Evolutionary conservation across 2,329 filamentous ascomycete species (phyloP), one percentile per base, ranked within the genome.

Genomic region (Ciborinia camelliae): DNA sequence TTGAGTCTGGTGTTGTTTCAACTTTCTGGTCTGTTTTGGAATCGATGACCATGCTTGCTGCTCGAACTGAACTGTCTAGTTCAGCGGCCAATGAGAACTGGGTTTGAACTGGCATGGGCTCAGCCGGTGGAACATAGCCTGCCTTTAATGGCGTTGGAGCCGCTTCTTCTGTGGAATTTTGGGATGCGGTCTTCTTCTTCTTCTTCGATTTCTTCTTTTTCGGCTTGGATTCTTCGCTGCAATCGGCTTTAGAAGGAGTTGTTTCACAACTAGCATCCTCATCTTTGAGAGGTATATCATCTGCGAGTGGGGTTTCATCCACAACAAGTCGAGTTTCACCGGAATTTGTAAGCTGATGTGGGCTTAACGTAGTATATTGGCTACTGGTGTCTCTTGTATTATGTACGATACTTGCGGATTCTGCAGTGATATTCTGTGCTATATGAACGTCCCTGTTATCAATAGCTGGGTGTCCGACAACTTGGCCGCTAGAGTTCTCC

Each of bases 161-260:
- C 23, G 12, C 12, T 30, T 30, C 37, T 14, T n/a, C 53, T 30
- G 18, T 43, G 10, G 37, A 8, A 32, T 30, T 7, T 9, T 4
- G 18, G 20, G 26, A 7, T 14, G 26, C 4, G 20, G 9, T 9
- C 10, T 57, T 57, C 18, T 57, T 57, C 18, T 43, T 43, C 37
- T 18, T 53, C 10, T 50, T 50, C 12, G 50, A 52, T 20, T 41
- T 54, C 52, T 55, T 55, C 52, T 55, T 55, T 15, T 41, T 30
- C 26, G 9, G 8, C 15, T 30, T 43, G 18, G 26, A 15, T 30
- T 4, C 1, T 4, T 18, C 26, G 18, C 14, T 28, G 15, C 1
- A 26, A 23, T 55, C 37, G 8, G 1, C 5, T 15, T 9, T n/a
- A 30, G 9, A 28, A 0, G 10, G 14, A n/a, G 9, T 18, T 23